Evolutionary conservation across 257 asterid species (phyloP), one percentile per base, ranked within the genome.

Genomic region (Penstemon newberryi): DNA sequence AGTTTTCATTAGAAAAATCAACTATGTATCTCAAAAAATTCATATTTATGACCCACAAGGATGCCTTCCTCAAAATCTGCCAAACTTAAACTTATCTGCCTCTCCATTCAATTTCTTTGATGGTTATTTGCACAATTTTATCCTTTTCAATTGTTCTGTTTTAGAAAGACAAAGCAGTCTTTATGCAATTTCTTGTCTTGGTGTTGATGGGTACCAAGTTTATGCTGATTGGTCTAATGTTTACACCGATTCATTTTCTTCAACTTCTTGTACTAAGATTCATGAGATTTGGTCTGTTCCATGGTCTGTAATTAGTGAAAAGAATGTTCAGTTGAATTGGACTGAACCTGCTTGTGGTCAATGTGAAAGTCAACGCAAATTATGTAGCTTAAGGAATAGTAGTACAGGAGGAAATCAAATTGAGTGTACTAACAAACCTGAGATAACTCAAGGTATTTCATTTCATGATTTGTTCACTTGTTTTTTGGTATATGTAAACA

Each of bases 281-380:
- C 33, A 44, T 45, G 65, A 7, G 19, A 42, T 38, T 7, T 8
- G 18, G 5, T 57, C 72, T 1, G 72, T 37, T 51, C 78, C 82
- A 6, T 0, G 4, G 4, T 2, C 7, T 0, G 19, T 65, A 0
- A 11, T 47, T 7, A 0, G 5, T 2, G 3, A 1, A 11, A 19
- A 59, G 11, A 53, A 60, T n/a, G 4, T 67, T 1, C 1, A 1
- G 18, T 65, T 89, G 61, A 50, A 36, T 33, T 89, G 95, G 96
- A 70, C 77, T 3, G 13, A 69, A 13, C 89, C 92, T 36, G 65
- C 25, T 1, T 85, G 91, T 66, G 76, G 82, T 19, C 5, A n/a
- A 5, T 89, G 89, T 56, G 87, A 86, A 77, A 25, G 44, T 8
- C 7, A 25, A 43, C 78, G 67, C 1, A 70, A 49, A 51, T 4